Conservation (phyloP, 345 rosid genomes). For the Leavenworthia alabamica region DNA sequence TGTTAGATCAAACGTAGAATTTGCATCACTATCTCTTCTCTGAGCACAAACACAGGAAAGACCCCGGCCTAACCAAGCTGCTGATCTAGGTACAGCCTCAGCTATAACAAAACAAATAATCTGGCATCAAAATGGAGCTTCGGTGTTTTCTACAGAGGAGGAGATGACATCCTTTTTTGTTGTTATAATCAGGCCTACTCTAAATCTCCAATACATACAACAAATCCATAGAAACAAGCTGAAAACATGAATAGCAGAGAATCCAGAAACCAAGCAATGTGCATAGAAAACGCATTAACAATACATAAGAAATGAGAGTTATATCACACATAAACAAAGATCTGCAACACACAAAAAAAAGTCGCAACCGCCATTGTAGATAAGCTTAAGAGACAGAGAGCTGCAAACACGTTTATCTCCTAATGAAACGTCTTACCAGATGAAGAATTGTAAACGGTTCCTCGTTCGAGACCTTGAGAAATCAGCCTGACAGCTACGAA, state of each 20-base stretch:
- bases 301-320: too few species aligned
- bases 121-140: not conserved
- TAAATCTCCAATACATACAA: not conserved
- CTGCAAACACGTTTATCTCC: not conserved
- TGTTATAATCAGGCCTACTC: not conserved
- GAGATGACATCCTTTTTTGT: not conserved
- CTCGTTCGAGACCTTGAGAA: conserved; percentile 85
- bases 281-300: too few species aligned
- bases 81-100: conserved; percentile 97
- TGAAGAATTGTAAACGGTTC: conserved; percentile 70
- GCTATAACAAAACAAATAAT: conserved; percentile 47
- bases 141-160: not conserved
- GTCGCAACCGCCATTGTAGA: not conserved
- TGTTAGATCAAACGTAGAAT: conserved; percentile 93
- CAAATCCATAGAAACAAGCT: not conserved
- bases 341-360: not conserved
- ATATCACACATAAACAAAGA: not conserved
- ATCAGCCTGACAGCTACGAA: conserved; percentile 98
- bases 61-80: conserved; percentile 98
- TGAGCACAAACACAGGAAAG: conserved; percentile 99
- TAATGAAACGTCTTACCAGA: conserved; percentile 46
- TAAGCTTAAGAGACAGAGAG: conserved; percentile 2
- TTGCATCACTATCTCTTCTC: conserved; percentile 80
- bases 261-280: too few species aligned
- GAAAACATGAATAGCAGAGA: not conserved